Conservation (phyloP, 768 basidiomycete genomes). For the Leccinum rimulosum region DNA sequence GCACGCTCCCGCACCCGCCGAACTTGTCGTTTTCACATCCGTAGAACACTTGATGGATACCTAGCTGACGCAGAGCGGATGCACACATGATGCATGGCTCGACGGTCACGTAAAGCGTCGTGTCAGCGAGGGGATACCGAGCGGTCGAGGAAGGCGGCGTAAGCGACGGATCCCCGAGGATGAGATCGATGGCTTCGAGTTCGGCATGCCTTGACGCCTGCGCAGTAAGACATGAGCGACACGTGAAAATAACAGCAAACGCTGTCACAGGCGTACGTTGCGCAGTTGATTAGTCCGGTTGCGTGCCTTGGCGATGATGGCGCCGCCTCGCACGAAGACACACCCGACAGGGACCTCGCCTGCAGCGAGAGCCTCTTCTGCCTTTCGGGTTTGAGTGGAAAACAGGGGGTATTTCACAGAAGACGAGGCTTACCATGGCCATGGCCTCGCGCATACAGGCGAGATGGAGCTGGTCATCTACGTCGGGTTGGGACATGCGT, state of each 20-base stretch:
- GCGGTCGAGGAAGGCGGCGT: constrained; percentile 43
- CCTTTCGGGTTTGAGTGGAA: constrained; percentile 42
- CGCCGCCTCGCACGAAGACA: constrained; percentile 81
- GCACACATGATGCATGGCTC: constrained; percentile 99
- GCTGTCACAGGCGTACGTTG: constrained; percentile 59
- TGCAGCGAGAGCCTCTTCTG: constrained; percentile 79
- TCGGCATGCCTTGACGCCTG: constrained; percentile 98
- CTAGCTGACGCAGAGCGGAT: constrained; percentile 89
- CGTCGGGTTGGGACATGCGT: neutral
- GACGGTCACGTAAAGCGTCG: constrained; percentile 94
- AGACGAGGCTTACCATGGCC: constrained; percentile 56
- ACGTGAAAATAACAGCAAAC: neutral
- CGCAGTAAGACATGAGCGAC: neutral
- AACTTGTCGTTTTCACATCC: constrained; percentile 96
- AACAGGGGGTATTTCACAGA: neutral
- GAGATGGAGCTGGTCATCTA: constrained; percentile 33
- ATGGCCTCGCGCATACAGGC: constrained; percentile 84
- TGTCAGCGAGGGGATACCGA: constrained; percentile 66
- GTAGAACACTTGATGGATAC: constrained; percentile 86
- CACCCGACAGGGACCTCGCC: constrained; percentile 97
- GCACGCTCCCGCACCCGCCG: constrained; percentile 93
- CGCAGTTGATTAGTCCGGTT: constrained; percentile 93
- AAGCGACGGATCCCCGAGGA: constrained; percentile 61
- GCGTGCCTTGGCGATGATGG: constrained; percentile 78
- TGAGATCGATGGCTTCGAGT: constrained; percentile 91